Evolutionary conservation across 345 rosid species (phyloP).

Genomic region (Syzygium grande): DNA sequence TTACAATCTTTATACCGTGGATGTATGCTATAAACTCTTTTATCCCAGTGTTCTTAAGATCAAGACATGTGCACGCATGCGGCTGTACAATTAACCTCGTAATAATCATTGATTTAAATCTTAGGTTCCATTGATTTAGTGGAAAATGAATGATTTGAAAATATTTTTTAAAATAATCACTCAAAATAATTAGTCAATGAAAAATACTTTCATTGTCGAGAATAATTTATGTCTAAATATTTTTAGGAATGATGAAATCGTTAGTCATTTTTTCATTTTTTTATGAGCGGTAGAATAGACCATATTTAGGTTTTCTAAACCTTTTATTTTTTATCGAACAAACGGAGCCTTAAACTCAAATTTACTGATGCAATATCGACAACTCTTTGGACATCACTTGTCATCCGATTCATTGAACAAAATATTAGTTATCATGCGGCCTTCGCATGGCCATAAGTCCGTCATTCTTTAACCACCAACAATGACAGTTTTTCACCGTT

Average conservation of each 20-base stretch:
- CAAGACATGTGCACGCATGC: neutral
- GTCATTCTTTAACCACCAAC: neutral
- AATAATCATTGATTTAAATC: neutral
- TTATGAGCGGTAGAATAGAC: too few species aligned
- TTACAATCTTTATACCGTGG: neutral
- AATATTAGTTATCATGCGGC: neutral
- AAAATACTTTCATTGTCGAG: neutral
- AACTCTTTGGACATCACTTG: neutral
- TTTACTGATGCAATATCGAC: neutral
- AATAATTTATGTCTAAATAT: too few species aligned
- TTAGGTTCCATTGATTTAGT: fast-evolving
- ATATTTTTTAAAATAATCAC: fast-evolving
- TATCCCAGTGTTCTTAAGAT: neutral
- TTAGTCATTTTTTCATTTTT: too few species aligned
- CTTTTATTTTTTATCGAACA: too few species aligned
- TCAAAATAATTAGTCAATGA: too few species aligned
- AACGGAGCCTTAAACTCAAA: neutral
- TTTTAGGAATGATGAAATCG: fast-evolving
- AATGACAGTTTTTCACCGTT: neutral
- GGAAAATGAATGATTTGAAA: fast-evolving
- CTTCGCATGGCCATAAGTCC: neutral
- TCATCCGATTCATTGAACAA: neutral
- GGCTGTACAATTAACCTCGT: neutral
- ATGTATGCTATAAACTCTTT: neutral
- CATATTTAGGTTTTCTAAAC: too few species aligned